Conservation (phyloP, 179 eudicot genomes). For the Camellia oleifera region DNA sequence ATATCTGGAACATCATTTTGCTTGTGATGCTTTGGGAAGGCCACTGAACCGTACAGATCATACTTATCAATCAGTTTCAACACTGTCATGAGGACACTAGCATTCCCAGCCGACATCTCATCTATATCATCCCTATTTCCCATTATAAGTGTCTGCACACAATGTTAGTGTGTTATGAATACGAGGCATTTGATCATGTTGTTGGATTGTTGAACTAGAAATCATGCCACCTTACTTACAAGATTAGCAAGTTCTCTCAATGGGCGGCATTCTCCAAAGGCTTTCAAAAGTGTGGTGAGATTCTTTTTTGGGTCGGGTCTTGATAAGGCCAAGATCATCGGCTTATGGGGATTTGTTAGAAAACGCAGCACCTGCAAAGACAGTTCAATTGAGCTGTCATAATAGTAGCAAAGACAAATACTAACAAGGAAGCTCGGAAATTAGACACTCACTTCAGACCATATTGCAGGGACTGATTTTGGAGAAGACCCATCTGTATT, state of each 20-base stretch:
- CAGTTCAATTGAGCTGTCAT: not conserved
- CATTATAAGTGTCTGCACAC: constrained; percentile 64
- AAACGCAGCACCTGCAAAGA: constrained; percentile 62
- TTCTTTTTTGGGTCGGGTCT: constrained; percentile 84
- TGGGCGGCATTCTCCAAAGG: constrained; percentile 76
- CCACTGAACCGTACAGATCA: constrained; percentile 76
- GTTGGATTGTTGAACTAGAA: not conserved
- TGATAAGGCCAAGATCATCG: constrained; percentile 73
- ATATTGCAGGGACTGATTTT: constrained; percentile 55
- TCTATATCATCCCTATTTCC: constrained; percentile 83
- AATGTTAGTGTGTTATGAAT: not conserved
- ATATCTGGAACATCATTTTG: constrained; percentile 79
- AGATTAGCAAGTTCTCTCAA: constrained; percentile 75
- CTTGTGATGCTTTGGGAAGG: constrained; percentile 76
- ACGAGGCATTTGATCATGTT: not conserved
- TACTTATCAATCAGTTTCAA: constrained; percentile 64
- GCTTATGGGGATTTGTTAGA: constrained; percentile 75
- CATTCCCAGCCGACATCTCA: constrained; percentile 68
- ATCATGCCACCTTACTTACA: constrained; percentile 31
- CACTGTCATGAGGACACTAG: constrained; percentile 60
- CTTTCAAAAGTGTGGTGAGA: constrained; percentile 66
- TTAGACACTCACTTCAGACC: constrained; percentile 50
- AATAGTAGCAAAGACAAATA: not conserved
- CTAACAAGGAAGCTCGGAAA: not conserved
- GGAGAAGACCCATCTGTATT: constrained; percentile 56